Percentiles rank a stretch among this genome's conserved stretches.
Evolutionary conservation across 345 rosid genomes (phyloP).

Genomic region (Raphanus sativus): DNA sequence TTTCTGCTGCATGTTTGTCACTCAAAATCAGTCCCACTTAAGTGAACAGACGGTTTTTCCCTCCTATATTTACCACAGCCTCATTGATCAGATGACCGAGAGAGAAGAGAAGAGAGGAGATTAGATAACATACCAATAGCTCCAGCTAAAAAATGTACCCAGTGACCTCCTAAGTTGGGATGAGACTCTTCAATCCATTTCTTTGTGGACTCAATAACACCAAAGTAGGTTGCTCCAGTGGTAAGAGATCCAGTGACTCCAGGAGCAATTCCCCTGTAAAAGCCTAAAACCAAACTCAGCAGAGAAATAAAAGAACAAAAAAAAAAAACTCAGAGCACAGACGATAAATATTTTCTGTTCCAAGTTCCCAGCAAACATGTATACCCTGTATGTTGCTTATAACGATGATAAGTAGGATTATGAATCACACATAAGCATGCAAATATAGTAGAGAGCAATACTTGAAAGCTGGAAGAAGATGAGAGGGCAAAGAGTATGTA

Average conservation of each 20-base stretch:
- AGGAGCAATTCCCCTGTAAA: constrained; percentile 86
- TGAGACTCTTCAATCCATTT: constrained; percentile 90
- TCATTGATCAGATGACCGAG: neutral
- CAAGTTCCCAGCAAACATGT: neutral
- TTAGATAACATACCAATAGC: constrained; percentile 60
- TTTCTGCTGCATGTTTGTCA: constrained; percentile 16
- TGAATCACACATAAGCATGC: too few species aligned
- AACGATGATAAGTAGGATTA: constrained; percentile 12
- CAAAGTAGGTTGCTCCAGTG: constrained; percentile 96
- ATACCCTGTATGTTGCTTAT: neutral
- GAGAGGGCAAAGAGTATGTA: neutral
- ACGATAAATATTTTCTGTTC: neutral
- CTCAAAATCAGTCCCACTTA: constrained; percentile 3
- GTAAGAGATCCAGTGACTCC: constrained; percentile 88
- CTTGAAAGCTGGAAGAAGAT: constrained; percentile 9
- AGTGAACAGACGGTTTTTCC: neutral
- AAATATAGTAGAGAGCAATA: too few species aligned
- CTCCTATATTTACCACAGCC: constrained; percentile 4
- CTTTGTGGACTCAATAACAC: constrained; percentile 89
- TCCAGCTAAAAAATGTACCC: constrained; percentile 93
- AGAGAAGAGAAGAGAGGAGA: constrained; percentile 7
- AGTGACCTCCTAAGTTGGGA: constrained; percentile 80
- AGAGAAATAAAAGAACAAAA: neutral
- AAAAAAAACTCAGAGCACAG: neutral
- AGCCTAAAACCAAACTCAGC: constrained; percentile 55